A percentile compares a stretch with the other conserved stretches of the same genome.
Evolutionary conservation across 176 grass and related monocot genomes (phyloP).

Genomic region (Eremochloa ophiuroides): DNA sequence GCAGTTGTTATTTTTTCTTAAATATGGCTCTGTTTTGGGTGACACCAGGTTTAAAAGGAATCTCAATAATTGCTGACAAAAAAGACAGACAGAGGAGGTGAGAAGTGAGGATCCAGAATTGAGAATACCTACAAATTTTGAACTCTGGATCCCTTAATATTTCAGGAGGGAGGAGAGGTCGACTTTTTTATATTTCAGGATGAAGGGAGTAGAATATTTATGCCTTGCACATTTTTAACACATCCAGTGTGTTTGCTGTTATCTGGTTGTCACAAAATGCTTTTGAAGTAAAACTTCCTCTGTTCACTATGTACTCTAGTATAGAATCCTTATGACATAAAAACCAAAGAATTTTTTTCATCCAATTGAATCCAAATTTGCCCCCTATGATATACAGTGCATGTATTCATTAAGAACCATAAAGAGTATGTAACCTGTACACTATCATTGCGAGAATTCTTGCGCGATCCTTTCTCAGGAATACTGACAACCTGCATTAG

Average conservation of each 20-base stretch:
- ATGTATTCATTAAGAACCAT: not conserved
- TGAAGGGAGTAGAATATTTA: not conserved
- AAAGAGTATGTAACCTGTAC: constrained; percentile 69
- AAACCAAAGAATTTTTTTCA: not conserved
- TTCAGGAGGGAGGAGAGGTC: not conserved
- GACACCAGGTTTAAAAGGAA: not conserved
- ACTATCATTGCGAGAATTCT: constrained; percentile 65
- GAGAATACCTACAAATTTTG: not conserved
- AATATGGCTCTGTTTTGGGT: not conserved
- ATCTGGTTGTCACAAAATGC: constrained; percentile 3
- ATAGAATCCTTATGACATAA: not conserved
- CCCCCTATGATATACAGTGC: not conserved
- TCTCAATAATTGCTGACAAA: not conserved
- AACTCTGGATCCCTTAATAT: not conserved
- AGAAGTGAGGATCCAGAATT: not conserved
- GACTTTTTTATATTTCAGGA: not conserved
- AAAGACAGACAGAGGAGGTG: not conserved
- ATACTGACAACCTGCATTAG: constrained; percentile 79
- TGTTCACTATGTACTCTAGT: not conserved
- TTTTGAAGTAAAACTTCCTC: not conserved
- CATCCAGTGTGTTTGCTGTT: not conserved
- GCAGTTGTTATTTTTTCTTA: not conserved
- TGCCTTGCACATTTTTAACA: not conserved
- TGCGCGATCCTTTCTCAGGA: constrained; percentile 86
- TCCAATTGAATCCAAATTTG: constrained; percentile 13